Base-by-base conservation (phyloP, 257 asterid species). In the Gentiana dahurica region DNA sequence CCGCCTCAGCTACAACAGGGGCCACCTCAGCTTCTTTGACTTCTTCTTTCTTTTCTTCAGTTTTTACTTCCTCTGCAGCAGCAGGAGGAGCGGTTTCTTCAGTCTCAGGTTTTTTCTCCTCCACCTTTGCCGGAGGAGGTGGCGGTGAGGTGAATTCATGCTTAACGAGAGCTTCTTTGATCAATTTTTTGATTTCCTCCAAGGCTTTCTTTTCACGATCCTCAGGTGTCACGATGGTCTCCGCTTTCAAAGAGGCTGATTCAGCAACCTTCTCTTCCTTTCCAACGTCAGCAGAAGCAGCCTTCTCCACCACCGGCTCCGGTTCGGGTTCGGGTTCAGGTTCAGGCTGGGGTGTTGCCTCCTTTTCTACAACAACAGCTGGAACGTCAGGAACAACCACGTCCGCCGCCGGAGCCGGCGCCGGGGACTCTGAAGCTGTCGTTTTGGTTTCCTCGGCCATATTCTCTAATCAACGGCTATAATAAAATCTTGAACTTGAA, bases 161-260 rank as follows among this genome's bases (percentile, higher is more conserved):
- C 69, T 85, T 91, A 65, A 68, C 68, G 59, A 91, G 84, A 1
- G 98, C 96, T 53, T 79, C 87, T 63, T 67, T 86, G 56, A 90
- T 76, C 72, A 87, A 49, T 54, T 50, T 48, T 39, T 90, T 90
- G 75, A 90, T 74, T 47, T 91, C 98, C 55, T 88, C 98, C 71
- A 91, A 57, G n/a, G 95, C 96, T 39, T 85, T 85, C 76, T 87
- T 84, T 13, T 91, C 85, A 1, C 95, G 98, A 57, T 87, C 92
- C 54, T 91, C 98, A 36, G 77, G 96, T 35, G 79, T 93, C 60
- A 82, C 83, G 80, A 87, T 91, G 65, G 88, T 91, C 55, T 91
- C 96, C 77, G 87, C 98, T 70, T 91, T 87, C 51, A 87, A 87
- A 0, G 94, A 87, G 36, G 72, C 77, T 0, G 96, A 87, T 57